Conservation (phyloP, 2,329 filamentous ascomycete species). For the Ploettnerulaceae sp. region DNA sequence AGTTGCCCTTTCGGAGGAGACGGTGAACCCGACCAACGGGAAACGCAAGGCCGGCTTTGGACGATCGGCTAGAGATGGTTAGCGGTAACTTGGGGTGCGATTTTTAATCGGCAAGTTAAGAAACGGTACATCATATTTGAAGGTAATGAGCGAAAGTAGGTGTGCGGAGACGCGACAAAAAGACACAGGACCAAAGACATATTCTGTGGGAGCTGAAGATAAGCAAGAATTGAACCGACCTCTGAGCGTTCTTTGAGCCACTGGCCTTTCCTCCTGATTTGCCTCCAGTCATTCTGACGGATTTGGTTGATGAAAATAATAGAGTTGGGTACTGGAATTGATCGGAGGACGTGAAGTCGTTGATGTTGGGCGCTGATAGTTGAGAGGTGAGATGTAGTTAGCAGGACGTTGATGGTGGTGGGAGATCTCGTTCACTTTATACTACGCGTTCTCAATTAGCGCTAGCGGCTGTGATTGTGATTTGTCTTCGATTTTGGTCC, state of each 20-base stretch:
- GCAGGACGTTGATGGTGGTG: not conserved
- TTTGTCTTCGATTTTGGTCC: too few species aligned
- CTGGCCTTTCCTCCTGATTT: conserved; percentile 99
- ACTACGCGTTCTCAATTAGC: too few species aligned
- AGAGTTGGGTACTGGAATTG: not conserved
- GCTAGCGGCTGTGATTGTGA: too few species aligned
- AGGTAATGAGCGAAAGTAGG: not conserved
- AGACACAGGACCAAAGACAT: conserved; percentile 6
- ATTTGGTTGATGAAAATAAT: conserved; percentile 27
- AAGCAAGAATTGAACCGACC: conserved; percentile 61
- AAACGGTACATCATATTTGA: not conserved
- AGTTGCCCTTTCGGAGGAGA: conserved; percentile 98
- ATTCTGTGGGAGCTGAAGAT: conserved; percentile 8
- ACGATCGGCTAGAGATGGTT: conserved; percentile 71
- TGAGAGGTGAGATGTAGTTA: not conserved
- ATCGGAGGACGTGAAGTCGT: conserved; percentile 8
- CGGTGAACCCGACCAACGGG: conserved; percentile 98
- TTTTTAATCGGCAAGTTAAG: too few species aligned
- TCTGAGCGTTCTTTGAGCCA: conserved; percentile 98
- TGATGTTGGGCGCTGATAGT: conserved; percentile 11
- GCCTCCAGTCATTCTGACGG: conserved; percentile 97
- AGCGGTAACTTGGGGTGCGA: too few species aligned
- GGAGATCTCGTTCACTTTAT: too few species aligned
- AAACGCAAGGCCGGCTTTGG: conserved; percentile 98
- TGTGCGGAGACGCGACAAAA: conserved; percentile 39